A percentile compares a stretch with the other conserved stretches of the same genome.
Conservation (phyloP, 139 green algal species). For the Chlamydomonas sp. region DNA sequence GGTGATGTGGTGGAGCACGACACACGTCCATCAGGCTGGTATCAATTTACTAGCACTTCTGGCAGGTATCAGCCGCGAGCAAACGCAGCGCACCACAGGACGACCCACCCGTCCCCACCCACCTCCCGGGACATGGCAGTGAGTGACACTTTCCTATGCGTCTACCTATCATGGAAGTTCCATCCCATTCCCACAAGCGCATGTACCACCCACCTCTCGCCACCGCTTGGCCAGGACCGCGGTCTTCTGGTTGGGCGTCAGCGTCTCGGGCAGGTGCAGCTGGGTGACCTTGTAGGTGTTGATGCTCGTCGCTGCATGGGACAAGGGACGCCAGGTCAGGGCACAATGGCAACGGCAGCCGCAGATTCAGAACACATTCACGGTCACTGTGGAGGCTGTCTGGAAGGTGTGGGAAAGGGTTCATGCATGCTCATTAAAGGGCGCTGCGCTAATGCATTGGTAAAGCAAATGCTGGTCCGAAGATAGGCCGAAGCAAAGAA, state of each 20-base stretch:
- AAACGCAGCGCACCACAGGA: too few relatives aligned
- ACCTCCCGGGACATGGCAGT: neutral
- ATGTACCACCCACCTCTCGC: slow-evolving; percentile 6
- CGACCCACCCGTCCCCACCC: neutral
- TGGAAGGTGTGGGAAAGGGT: neutral
- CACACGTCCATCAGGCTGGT: neutral
- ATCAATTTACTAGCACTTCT: neutral
- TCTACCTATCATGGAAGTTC: neutral
- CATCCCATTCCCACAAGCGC: neutral
- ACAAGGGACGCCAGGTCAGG: neutral
- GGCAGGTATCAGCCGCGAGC: too few relatives aligned
- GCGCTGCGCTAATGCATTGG: neutral
- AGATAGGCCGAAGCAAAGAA: neutral
- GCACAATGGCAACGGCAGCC: neutral
- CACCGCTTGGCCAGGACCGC: slow-evolving; percentile 13
- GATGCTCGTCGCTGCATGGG: neutral
- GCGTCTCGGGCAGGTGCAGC: neutral
- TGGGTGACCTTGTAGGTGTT: slow-evolving; percentile 14
- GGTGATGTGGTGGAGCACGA: neutral
- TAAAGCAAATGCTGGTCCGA: neutral
- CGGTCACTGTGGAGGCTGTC: neutral
- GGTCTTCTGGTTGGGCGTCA: slow-evolving; percentile 40
- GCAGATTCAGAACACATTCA: neutral
- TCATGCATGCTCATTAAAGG: neutral
- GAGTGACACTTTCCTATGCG: neutral